phyloP scores from a whole-genome alignment of 345 rosid species.

The Salix caprea region DNA sequence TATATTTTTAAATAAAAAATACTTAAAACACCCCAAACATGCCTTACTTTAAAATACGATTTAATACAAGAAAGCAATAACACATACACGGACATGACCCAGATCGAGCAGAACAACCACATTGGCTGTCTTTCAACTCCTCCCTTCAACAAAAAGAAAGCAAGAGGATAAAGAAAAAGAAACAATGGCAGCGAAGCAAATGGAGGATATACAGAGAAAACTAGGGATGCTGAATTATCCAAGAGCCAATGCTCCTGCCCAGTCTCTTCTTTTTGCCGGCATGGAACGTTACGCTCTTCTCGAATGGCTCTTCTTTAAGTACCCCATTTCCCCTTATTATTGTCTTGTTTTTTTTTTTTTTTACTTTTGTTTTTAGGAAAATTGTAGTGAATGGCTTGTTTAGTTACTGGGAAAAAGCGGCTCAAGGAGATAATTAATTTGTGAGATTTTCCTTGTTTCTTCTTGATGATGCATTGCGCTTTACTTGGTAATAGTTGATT shows the following conservation, averaged over 20 bases:
- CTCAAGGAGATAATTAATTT: background rate
- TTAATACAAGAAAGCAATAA: too few species aligned
- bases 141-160: too few species aligned
- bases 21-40: too few species aligned
- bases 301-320: slow-evolving; percentile 94
- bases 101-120: too few species aligned
- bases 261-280: slow-evolving; percentile 97
- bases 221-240: slow-evolving; percentile 59
- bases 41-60: too few species aligned
- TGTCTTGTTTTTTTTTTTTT: too few species aligned
- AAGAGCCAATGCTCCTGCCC: slow-evolving; percentile 86
- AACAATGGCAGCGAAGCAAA: slow-evolving; percentile 80
- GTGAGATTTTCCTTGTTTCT: background rate
- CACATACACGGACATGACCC: too few species aligned
- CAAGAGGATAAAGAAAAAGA: background rate
- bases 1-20: too few species aligned
- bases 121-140: too few species aligned
- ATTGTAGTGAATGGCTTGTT: background rate
- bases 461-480: background rate
- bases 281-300: slow-evolving; percentile 97
- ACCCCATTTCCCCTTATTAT: background rate
- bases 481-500: background rate
- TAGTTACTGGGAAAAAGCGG: background rate
- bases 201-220: slow-evolving; percentile 92
- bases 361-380: background rate